phyloP scores from a whole-genome alignment of 2,329 filamentous ascomycete species.

The Nemania sp. region DNA sequence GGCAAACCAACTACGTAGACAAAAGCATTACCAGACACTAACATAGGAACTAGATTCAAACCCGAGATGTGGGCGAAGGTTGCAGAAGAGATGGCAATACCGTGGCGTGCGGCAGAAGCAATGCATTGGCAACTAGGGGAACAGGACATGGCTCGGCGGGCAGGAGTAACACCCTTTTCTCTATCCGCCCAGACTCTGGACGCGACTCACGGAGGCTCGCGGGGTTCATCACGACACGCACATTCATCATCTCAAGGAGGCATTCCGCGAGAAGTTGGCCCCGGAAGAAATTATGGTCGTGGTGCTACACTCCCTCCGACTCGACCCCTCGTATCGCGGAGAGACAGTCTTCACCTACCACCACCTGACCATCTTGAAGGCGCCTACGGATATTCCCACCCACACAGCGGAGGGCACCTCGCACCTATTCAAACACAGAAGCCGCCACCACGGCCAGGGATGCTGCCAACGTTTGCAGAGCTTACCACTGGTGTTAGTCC shows the following conservation, averaged over 20 bases:
- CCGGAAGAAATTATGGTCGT: conserved; percentile 53
- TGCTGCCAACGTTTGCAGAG: conserved; percentile 72
- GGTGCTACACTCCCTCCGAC: conserved; percentile 43
- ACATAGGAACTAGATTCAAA: conserved; percentile 77
- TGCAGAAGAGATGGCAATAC: conserved; percentile 92
- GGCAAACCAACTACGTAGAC: conserved; percentile 4
- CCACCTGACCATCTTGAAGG: conserved; percentile 42
- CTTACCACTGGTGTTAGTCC: conserved; percentile 73
- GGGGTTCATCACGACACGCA: conserved; percentile 54
- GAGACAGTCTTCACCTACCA: conserved; percentile 56
- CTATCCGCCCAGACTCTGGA: conserved; percentile 69
- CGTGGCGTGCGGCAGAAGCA: conserved; percentile 94
- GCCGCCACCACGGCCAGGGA: conserved; percentile 55
- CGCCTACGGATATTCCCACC: conserved; percentile 48
- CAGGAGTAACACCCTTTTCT: conserved; percentile 88
- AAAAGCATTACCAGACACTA: conserved; percentile 39
- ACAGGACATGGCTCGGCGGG: conserved; percentile 90
- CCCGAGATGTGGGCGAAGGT: conserved; percentile 98
- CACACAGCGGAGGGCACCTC: conserved; percentile 57
- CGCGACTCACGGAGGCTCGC: conserved; percentile 55
- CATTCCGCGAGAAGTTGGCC: conserved; percentile 56
- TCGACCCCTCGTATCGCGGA: conserved; percentile 56
- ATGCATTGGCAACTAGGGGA: conserved; percentile 99
- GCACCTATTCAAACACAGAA: conserved; percentile 65
- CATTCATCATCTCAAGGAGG: conserved; percentile 62